Evolutionary conservation across 306 rosid species (phyloP).

Genomic region (Rubus idaeus): DNA sequence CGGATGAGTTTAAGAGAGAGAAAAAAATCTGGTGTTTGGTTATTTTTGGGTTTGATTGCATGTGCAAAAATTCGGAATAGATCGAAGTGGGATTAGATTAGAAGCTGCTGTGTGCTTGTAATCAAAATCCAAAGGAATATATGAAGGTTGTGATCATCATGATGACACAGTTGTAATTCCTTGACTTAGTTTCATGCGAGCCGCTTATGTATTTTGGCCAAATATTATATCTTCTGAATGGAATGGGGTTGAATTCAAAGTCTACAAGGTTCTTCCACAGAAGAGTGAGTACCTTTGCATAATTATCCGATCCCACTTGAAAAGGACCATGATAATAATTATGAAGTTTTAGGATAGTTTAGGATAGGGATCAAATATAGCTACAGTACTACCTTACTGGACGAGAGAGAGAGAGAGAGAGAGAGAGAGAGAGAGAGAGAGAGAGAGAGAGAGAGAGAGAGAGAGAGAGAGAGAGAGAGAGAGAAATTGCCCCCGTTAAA

Average conservation of each 20-base stretch:
- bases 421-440: too few species aligned
- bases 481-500: too few species aligned
- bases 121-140: slow-evolving; percentile 3
- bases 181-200: slow-evolving; percentile 25
- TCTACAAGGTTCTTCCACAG: slow-evolving; percentile 26
- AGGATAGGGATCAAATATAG: background rate
- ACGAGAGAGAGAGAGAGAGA: too few species aligned
- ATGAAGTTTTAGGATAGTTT: slow-evolving; percentile 21
- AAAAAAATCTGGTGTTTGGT: too few species aligned
- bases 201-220: slow-evolving; percentile 26
- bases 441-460: too few species aligned
- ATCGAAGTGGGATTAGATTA: slow-evolving; percentile 4
- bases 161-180: slow-evolving; percentile 36
- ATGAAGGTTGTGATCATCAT: slow-evolving; percentile 18
- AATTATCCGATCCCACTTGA: slow-evolving; percentile 37
- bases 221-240: slow-evolving; percentile 16
- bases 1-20: too few species aligned
- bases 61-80: slow-evolving; percentile 4
- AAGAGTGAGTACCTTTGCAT: slow-evolving; percentile 10
- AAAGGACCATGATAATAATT: background rate
- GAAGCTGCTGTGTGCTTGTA: slow-evolving; percentile 2
- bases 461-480: too few species aligned
- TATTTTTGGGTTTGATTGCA: too few species aligned
- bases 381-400: too few species aligned
- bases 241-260: slow-evolving; percentile 39